Percentiles rank a stretch among this genome's conserved stretches.
Evolutionary conservation across 768 basidiomycete species (phyloP).

Genomic region (Leccinum sublutescens): DNA sequence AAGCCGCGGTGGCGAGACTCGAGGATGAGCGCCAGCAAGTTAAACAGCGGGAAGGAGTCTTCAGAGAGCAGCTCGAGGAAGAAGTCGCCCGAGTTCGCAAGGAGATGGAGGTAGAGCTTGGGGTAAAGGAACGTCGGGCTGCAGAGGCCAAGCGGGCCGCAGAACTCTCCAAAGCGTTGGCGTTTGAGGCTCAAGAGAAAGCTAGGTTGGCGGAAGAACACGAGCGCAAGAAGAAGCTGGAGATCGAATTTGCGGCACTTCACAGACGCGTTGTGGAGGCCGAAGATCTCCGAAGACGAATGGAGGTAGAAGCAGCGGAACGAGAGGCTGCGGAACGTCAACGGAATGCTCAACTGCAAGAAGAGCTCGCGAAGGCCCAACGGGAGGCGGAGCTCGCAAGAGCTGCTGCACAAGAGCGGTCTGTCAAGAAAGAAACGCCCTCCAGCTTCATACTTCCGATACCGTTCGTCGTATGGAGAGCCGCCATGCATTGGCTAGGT

Average conservation of each 20-base stretch:
- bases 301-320: slow-evolving; percentile 30
- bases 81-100: slow-evolving; percentile 26
- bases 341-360: slow-evolving; percentile 29
- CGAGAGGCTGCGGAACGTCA: slow-evolving; percentile 28
- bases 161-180: slow-evolving; percentile 26
- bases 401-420: slow-evolving; percentile 25
- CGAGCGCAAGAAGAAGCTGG: slow-evolving; percentile 27
- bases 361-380: slow-evolving; percentile 30
- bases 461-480: slow-evolving; percentile 35
- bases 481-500: slow-evolving; percentile 34
- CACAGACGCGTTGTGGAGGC: slow-evolving; percentile 27
- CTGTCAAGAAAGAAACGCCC: slow-evolving; percentile 29
- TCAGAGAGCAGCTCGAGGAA: slow-evolving; percentile 26
- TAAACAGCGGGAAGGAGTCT: slow-evolving; percentile 23
- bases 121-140: slow-evolving; percentile 22
- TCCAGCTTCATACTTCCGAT: slow-evolving; percentile 31
- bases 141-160: slow-evolving; percentile 29
- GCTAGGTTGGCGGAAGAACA: slow-evolving; percentile 31
- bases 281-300: slow-evolving; percentile 26
- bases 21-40: slow-evolving; percentile 29
- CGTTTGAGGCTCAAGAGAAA: slow-evolving; percentile 31
- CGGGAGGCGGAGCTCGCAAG: slow-evolving; percentile 26
- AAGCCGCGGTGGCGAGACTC: slow-evolving; percentile 22
- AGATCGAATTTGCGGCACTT: slow-evolving; percentile 27
- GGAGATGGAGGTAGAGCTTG: slow-evolving; percentile 22